These are phyloP conservation scores for Combretum micranthum DNA, from an alignment of 345 rosid genomes.

Conservation along the genomic window DNA sequence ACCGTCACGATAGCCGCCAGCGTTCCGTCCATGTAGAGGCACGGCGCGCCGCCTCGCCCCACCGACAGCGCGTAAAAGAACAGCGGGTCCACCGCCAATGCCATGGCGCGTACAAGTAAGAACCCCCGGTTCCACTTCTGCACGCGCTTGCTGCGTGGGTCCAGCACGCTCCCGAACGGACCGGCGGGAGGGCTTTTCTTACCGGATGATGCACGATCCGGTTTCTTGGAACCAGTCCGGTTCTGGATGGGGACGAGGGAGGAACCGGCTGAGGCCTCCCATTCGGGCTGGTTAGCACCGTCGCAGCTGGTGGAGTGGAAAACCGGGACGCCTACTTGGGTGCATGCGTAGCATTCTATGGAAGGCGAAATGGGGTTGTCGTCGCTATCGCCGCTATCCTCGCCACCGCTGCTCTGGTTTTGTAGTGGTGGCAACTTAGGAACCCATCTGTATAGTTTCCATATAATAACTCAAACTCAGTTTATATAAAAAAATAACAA, in stretches of 20 bases:
- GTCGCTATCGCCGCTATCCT: conserved; percentile 8
- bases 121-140: conserved; percentile 68
- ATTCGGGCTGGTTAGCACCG: conserved; percentile 76
- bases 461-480: too few relatives aligned
- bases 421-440: conserved; percentile 7
- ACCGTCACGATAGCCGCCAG: conserved; percentile 62
- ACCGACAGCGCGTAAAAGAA: conserved; percentile 79
- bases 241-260: conserved; percentile 74
- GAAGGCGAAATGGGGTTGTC: conserved; percentile 33
- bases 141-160: conserved; percentile 68
- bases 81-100: conserved; percentile 73
- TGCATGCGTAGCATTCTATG: conserved; percentile 88
- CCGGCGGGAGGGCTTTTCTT: conserved; percentile 17
- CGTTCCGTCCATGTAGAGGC: conserved; percentile 67
- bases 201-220: conserved; percentile 7
- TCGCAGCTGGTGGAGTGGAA: conserved; percentile 97
- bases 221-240: conserved; percentile 12
- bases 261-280: conserved; percentile 95
- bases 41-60: conserved; percentile 50
- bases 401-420: conserved; percentile 1
- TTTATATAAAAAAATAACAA: too few relatives aligned
- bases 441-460: too few relatives aligned
- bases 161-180: conserved; percentile 33
- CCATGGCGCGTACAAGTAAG: conserved; percentile 69
- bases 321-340: conserved; percentile 83